These are phyloP conservation scores for Pleurotus eryngii DNA, from an alignment of 768 basidiomycete genomes.

Conservation along the genomic window DNA sequence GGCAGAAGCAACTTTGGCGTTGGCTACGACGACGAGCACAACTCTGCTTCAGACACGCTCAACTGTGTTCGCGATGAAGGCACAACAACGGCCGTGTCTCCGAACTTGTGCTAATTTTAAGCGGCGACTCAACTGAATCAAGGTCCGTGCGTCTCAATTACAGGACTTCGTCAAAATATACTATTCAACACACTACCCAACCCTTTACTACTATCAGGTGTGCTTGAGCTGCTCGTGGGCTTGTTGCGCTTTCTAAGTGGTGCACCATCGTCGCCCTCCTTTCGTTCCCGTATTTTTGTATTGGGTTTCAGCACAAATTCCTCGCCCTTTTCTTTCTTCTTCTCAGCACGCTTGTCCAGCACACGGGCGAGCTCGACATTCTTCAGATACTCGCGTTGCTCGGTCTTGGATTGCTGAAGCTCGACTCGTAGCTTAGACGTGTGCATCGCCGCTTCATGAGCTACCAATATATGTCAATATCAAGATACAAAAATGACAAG, in stretches of 20 bases:
- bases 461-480: slow-evolving; percentile 35
- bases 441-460: slow-evolving; percentile 89
- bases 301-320: slow-evolving; percentile 39
- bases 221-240: not conserved
- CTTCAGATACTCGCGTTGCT: slow-evolving; percentile 89
- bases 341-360: slow-evolving; percentile 74
- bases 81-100: slow-evolving; percentile 16
- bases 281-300: slow-evolving; percentile 31
- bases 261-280: slow-evolving; percentile 9
- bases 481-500: not conserved
- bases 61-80: slow-evolving; percentile 64
- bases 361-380: slow-evolving; percentile 93
- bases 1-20: slow-evolving; percentile 31
- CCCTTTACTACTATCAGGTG: not conserved
- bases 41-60: slow-evolving; percentile 39
- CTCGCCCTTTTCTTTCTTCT: slow-evolving; percentile 57
- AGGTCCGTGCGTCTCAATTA: slow-evolving; percentile 29
- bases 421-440: slow-evolving; percentile 88
- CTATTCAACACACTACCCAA: slow-evolving; percentile 45
- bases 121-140: slow-evolving; percentile 35
- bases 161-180: slow-evolving; percentile 39
- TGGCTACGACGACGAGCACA: slow-evolving; percentile 40
- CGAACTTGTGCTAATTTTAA: slow-evolving; percentile 27
- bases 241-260: not conserved
- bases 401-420: slow-evolving; percentile 79